Base-by-base conservation (phyloP, 495 filamentous ascomycete genomes). In the Tuber calosporum region DNA sequence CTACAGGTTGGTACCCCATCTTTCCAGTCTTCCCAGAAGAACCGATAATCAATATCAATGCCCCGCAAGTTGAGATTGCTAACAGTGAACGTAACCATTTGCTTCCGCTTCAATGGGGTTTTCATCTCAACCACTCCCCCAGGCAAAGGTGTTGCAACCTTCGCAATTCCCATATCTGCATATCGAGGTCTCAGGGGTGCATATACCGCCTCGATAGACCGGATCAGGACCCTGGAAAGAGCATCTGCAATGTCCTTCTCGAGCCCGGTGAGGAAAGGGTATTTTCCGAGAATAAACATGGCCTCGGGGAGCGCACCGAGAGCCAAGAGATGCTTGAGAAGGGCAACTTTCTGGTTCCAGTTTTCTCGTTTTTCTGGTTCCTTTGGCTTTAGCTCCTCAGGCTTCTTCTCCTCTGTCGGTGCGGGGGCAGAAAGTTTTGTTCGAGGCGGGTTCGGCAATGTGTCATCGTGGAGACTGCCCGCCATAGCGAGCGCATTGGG, bases 1-100 rank as follows among this genome's bases (percentile, higher is more conserved):
- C 96, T 93, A 79, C 95, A 98, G 15, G 96, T 83, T 2, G 96
- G 96, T 40, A 98, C 85, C 75, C 93, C 94, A 75, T 98, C 94
- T 15, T 90, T 86, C 96, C 96, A 99, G 71, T 98, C 94, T 73
- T 97, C 94, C 89, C 93, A 97, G 83, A 98, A 99, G 82, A 96
- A 98, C 38, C 91, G 87, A 80, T 96, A 97, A 68, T 82, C 80
- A 22, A 81, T 75, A 62, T 82, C 80, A 19, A 77, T 80, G 1
- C 80, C 77, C 67, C 79, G 79, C 7, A 79, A 72, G 30, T 79
- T 79, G 19, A 81, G 69, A 58, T 79, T 81, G 34, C 74, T 72
- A 17, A 81, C 80, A 5, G 77, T 81, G 41, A 81, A 81, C 0
- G 80, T 81, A n/a, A 81, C 79, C 80, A 81, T 81, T 30, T 77